A percentile compares a stretch with the other conserved stretches of the same genome.
phyloP scores from a whole-genome alignment of 495 filamentous ascomycete genomes.

The Penicillium cinerascens region DNA sequence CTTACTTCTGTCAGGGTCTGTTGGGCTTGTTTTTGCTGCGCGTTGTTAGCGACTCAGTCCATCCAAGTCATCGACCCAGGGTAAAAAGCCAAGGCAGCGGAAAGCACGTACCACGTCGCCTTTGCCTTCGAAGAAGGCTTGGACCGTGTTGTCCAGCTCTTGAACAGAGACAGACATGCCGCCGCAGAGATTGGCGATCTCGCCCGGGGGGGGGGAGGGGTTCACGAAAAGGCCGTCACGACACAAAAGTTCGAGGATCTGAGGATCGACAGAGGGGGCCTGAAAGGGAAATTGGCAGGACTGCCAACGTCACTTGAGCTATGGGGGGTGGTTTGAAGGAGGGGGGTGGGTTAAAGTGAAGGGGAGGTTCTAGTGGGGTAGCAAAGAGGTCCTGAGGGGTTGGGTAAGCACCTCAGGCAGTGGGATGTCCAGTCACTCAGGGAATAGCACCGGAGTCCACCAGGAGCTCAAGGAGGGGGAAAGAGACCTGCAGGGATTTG shows the following conservation, averaged over 20 bases:
- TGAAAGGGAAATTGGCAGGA: conserved; percentile 8
- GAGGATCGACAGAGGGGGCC: conserved; percentile 2
- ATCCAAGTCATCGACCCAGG: not conserved
- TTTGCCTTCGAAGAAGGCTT: conserved; percentile 93
- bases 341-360: conserved; percentile 1
- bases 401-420: conserved; percentile 9
- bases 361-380: conserved; percentile 23
- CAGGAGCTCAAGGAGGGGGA: conserved; percentile 8
- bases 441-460: not conserved
- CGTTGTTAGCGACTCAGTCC: conserved; percentile 10
- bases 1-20: conserved; percentile 88
- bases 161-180: conserved; percentile 70
- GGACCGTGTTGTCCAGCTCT: conserved; percentile 94
- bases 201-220: conserved; percentile 20
- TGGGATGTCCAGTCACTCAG: not conserved
- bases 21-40: conserved; percentile 95
- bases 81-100: not conserved
- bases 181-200: conserved; percentile 35
- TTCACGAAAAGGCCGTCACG: conserved; percentile 20
- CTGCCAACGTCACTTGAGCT: not conserved
- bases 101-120: conserved; percentile 71
- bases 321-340: conserved; percentile 2
- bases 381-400: conserved; percentile 31
- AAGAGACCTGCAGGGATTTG: conserved; percentile 1
- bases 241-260: conserved; percentile 10